Evolutionary conservation across 805 yeast species (phyloP).

Genomic region (Kuraishia floccosa): DNA sequence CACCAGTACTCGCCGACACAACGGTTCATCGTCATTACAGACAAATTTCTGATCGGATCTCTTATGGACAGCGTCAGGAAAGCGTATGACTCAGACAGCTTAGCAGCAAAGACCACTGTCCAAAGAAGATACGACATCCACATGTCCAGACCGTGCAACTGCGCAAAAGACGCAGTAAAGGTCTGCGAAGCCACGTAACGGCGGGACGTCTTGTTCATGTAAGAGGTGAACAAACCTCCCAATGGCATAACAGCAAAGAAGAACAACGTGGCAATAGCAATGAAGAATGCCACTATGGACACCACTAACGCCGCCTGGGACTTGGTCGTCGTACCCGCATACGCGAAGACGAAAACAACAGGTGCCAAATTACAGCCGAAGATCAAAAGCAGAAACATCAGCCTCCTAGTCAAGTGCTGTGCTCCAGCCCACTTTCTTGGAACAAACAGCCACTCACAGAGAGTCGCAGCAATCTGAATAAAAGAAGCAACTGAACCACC

Average conservation of each 20-base stretch:
- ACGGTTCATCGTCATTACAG: constrained; percentile 80
- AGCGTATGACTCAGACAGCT: constrained; percentile 83
- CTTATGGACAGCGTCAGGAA: constrained; percentile 81
- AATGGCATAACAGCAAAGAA: constrained; percentile 94
- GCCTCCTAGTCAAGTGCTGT: constrained; percentile 85
- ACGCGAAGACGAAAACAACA: constrained; percentile 73
- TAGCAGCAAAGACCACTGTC: constrained; percentile 83
- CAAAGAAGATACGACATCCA: constrained; percentile 93
- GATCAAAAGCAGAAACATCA: constrained; percentile 59
- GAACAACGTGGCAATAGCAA: constrained; percentile 72
- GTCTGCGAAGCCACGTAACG: constrained; percentile 89
- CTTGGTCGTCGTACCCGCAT: constrained; percentile 54
- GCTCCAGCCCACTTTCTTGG: constrained; percentile 99
- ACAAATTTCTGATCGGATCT: constrained; percentile 89
- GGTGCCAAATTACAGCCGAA: constrained; percentile 74
- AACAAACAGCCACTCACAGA: constrained; percentile 91
- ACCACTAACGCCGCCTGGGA: constrained; percentile 70
- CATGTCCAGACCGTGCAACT: constrained; percentile 80
- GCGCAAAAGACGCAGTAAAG: constrained; percentile 85
- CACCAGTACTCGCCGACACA: constrained; percentile 95
- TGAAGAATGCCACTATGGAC: constrained; percentile 79
- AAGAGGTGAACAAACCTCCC: constrained; percentile 92
- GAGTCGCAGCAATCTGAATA: constrained; percentile 78
- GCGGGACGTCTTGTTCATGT: constrained; percentile 79
- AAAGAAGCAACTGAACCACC: constrained; percentile 83